phyloP scores from a whole-genome alignment of 2,329 filamentous ascomycete species.

The Cercospora sesami region DNA sequence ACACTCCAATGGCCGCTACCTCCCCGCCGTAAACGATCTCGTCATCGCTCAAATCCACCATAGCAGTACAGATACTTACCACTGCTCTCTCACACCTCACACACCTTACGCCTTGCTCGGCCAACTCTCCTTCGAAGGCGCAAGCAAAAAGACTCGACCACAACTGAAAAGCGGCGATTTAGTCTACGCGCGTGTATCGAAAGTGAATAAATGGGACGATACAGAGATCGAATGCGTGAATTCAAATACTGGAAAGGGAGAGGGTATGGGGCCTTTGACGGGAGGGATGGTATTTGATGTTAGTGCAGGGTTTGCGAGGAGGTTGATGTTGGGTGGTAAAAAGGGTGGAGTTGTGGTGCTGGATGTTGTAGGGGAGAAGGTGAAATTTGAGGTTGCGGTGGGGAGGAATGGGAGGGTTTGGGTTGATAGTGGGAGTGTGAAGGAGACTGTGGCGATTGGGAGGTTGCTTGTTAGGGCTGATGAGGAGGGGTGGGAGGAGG shows the following conservation, averaged over 20 bases:
- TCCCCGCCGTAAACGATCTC: constrained; percentile 76
- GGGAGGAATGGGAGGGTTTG: constrained; percentile 91
- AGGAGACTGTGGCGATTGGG: constrained; percentile 74
- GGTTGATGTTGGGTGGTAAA: constrained; percentile 65
- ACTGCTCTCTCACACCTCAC: constrained; percentile 70
- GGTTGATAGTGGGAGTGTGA: constrained; percentile 77
- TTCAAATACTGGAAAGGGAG: constrained; percentile 79
- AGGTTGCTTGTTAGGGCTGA: constrained; percentile 78
- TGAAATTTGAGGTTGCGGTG: constrained; percentile 90
- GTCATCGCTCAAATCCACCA: constrained; percentile 84
- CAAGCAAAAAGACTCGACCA: constrained; percentile 87
- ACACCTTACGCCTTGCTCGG: constrained; percentile 68
- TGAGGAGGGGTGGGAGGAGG: constrained; percentile 60
- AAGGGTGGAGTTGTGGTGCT: constrained; percentile 68
- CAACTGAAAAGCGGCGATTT: constrained; percentile 71
- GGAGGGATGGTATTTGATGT: constrained; percentile 86
- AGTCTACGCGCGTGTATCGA: constrained; percentile 82
- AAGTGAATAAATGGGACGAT: constrained; percentile 79
- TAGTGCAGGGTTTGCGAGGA: constrained; percentile 76
- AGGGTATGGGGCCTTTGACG: constrained; percentile 79
- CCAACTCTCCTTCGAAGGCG: constrained; percentile 88
- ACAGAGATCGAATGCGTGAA: constrained; percentile 89
- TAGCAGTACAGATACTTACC: constrained; percentile 73
- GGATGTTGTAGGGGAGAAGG: constrained; percentile 76
- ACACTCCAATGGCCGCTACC: constrained; percentile 69